Percentiles rank a stretch among this genome's conserved stretches.
Conservation (phyloP, 306 rosid species). For the Casuarina cunninghamiana region DNA sequence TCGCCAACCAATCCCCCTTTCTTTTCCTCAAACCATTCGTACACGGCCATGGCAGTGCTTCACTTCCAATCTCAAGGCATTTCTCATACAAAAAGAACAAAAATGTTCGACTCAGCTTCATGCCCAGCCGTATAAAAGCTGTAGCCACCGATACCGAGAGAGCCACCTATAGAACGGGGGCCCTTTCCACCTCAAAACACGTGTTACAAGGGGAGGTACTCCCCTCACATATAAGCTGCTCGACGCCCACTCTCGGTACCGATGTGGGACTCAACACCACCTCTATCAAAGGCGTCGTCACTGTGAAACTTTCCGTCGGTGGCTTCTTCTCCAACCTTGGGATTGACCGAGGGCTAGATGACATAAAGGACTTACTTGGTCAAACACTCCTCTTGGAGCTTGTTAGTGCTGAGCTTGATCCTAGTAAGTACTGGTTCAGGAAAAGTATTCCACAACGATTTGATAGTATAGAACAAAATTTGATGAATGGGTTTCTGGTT, state of each 20-base stretch:
- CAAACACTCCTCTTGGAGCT: conserved; percentile 63
- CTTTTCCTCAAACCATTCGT: conserved; percentile 9
- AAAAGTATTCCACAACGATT: background rate
- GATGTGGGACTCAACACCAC: too few species aligned
- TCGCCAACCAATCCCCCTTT: conserved; percentile 14
- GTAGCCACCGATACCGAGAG: background rate
- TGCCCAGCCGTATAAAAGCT: conserved; percentile 14
- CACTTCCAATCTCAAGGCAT: conserved; percentile 16
- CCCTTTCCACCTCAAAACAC: too few species aligned
- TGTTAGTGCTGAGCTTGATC: conserved; percentile 40
- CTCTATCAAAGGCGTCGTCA: conserved; percentile 32
- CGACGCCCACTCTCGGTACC: too few species aligned
- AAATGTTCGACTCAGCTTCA: background rate
- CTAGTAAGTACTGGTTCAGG: conserved; percentile 31
- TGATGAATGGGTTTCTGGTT: too few species aligned
- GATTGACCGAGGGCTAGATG: conserved; percentile 48
- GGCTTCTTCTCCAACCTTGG: conserved; percentile 50
- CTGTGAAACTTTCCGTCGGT: conserved; percentile 26
- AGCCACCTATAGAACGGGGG: too few species aligned
- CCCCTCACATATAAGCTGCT: too few species aligned
- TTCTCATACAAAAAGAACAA: background rate
- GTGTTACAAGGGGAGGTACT: too few species aligned
- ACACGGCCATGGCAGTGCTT: background rate
- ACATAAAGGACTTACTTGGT: conserved; percentile 61
- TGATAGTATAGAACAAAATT: too few species aligned